Evolutionary conservation across 2,329 filamentous ascomycete genomes (phyloP).

Genomic region (Talaromyces pinophilus): DNA sequence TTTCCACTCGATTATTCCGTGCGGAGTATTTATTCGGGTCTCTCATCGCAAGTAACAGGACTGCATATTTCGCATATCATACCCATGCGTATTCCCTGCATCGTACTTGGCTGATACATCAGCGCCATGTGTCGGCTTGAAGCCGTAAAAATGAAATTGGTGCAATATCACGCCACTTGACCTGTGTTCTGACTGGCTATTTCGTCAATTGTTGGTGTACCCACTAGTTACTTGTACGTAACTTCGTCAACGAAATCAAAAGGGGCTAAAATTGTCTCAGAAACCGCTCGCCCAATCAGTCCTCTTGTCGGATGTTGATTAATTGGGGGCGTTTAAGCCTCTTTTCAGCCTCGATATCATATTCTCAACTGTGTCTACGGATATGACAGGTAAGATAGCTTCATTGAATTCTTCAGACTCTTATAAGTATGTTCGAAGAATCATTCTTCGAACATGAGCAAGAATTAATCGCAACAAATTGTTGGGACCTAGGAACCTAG

Average conservation of each 20-base stretch:
- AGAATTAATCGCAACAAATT: neutral
- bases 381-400: neutral
- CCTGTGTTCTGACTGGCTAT: neutral
- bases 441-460: neutral
- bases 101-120: neutral
- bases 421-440: neutral
- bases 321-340: slow-evolving; percentile 4
- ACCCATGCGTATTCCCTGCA: neutral
- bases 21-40: neutral
- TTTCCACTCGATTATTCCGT: neutral
- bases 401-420: neutral
- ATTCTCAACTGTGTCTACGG: neutral
- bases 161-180: neutral
- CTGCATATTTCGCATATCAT: neutral
- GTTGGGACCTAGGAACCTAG: neutral
- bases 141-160: neutral
- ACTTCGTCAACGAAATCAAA: neutral
- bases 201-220: too few species aligned
- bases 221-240: too few species aligned
- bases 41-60: neutral
- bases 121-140: neutral
- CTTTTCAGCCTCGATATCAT: slow-evolving; percentile 8
- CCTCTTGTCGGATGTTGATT: neutral
- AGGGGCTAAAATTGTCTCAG: slow-evolving; percentile 2
- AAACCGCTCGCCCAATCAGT: neutral